Evolutionary conservation across 768 basidiomycete species (phyloP).

Genomic region (Boletus tylopilopsis): DNA sequence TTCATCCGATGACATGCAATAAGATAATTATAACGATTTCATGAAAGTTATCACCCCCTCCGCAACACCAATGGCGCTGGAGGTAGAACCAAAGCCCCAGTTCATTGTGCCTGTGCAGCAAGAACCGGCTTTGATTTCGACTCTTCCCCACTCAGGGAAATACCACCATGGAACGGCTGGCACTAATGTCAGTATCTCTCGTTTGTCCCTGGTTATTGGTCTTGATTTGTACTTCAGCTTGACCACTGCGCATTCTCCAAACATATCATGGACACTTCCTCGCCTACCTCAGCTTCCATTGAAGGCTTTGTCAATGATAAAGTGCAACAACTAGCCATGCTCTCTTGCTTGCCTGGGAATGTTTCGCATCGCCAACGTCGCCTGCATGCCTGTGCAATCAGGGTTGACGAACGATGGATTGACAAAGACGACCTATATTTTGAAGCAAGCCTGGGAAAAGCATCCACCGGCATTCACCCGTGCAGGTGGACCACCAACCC

Average conservation of each 20-base stretch:
- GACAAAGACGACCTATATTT: conserved; percentile 4
- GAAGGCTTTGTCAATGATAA: not conserved
- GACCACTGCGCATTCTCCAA: not conserved
- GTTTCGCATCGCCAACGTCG: not conserved
- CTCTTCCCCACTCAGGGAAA: not conserved
- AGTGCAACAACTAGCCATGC: not conserved
- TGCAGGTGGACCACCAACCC: conserved; percentile 7
- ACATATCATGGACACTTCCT: not conserved
- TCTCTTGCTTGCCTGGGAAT: not conserved
- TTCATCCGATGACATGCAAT: not conserved
- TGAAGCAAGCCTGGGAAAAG: not conserved
- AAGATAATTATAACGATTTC: not conserved
- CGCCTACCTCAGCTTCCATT: no score
- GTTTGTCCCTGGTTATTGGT: not conserved
- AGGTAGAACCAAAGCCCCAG: not conserved
- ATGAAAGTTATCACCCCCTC: not conserved
- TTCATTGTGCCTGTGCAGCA: not conserved
- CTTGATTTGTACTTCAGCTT: not conserved
- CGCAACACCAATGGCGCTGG: not conserved
- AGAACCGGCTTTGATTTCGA: not conserved
- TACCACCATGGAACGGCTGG: not conserved
- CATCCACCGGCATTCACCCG: not conserved
- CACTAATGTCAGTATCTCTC: not conserved
- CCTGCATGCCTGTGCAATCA: not conserved
- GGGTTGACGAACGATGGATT: not conserved